Evolutionary conservation across 2,329 filamentous ascomycete genomes (phyloP).

Genomic region (Trichoderma simmonsii): DNA sequence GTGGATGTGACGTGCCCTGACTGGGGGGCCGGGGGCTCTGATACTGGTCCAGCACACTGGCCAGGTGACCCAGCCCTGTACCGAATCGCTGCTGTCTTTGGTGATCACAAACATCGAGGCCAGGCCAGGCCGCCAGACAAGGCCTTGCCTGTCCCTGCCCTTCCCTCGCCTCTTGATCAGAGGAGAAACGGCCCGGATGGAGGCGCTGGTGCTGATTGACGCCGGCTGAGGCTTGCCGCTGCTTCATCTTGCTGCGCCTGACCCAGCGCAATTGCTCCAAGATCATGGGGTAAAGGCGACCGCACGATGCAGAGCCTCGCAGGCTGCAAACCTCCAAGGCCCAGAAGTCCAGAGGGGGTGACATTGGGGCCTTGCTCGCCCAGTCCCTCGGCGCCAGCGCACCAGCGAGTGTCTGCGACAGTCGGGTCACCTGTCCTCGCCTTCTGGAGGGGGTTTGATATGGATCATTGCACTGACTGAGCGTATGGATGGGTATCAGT

Average conservation of each 20-base stretch:
- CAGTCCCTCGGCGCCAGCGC: slow-evolving; percentile 22
- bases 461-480: neutral
- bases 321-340: neutral
- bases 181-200: slow-evolving; percentile 6
- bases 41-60: slow-evolving; percentile 20
- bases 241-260: slow-evolving; percentile 20
- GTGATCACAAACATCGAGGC: slow-evolving; percentile 7
- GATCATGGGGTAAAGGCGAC: slow-evolving; percentile 11
- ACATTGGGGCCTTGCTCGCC: slow-evolving; percentile 19
- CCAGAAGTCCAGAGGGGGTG: neutral
- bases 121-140: neutral
- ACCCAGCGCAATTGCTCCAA: slow-evolving; percentile 18
- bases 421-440: slow-evolving; percentile 19
- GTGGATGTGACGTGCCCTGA: slow-evolving; percentile 20
- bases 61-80: slow-evolving; percentile 19
- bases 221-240: neutral
- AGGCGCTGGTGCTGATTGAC: slow-evolving; percentile 2
- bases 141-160: slow-evolving; percentile 4
- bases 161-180: neutral
- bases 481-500: no score
- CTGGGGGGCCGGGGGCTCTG: slow-evolving; percentile 9
- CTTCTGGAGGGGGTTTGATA: neutral
- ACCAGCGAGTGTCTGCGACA: slow-evolving; percentile 20
- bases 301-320: slow-evolving; percentile 14
- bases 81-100: slow-evolving; percentile 12